Conservation (phyloP, 2,329 filamentous ascomycete genomes). For the Balansia obtecta region DNA sequence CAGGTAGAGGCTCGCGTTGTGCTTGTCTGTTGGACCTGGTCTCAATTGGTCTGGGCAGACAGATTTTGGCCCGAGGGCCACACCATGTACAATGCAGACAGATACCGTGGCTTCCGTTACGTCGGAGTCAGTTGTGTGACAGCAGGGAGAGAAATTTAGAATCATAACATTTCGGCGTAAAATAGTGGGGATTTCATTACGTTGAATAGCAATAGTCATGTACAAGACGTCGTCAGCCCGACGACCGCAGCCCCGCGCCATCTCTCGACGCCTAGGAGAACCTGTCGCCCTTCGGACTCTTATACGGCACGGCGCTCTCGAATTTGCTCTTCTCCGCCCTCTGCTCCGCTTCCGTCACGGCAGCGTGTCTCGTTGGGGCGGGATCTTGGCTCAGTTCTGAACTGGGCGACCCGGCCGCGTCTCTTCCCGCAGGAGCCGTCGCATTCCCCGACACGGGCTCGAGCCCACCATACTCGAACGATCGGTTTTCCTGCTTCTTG, state of each 20-base stretch:
- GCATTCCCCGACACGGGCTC: slow-evolving; percentile 25
- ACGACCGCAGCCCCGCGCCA: not conserved
- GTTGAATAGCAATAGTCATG: not conserved
- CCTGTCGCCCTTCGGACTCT: slow-evolving; percentile 72
- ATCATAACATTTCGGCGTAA: too few species aligned
- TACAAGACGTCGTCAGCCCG: not conserved
- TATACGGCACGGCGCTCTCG: slow-evolving; percentile 65
- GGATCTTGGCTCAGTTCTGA: slow-evolving; percentile 65
- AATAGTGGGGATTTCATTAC: too few species aligned
- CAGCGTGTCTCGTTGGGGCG: slow-evolving; percentile 74
- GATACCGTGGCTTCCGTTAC: too few species aligned
- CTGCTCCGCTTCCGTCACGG: slow-evolving; percentile 54
- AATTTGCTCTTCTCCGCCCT: slow-evolving; percentile 78
- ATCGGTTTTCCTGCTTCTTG: slow-evolving; percentile 47
- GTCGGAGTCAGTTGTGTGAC: too few species aligned
- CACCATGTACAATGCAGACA: too few species aligned
- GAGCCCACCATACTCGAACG: slow-evolving; percentile 37
- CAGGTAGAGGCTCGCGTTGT: too few species aligned
- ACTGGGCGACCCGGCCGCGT: slow-evolving; percentile 50
- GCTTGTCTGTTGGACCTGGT: too few species aligned
- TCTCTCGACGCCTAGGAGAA: slow-evolving; percentile 43
- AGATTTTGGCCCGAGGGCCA: too few species aligned
- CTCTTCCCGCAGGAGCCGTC: slow-evolving; percentile 43
- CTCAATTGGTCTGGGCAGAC: too few species aligned
- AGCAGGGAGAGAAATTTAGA: too few species aligned